Percentiles rank a stretch among this genome's conserved stretches.
phyloP scores from a whole-genome alignment of 768 basidiomycete genomes.

The Auriscalpium microsporum region DNA sequence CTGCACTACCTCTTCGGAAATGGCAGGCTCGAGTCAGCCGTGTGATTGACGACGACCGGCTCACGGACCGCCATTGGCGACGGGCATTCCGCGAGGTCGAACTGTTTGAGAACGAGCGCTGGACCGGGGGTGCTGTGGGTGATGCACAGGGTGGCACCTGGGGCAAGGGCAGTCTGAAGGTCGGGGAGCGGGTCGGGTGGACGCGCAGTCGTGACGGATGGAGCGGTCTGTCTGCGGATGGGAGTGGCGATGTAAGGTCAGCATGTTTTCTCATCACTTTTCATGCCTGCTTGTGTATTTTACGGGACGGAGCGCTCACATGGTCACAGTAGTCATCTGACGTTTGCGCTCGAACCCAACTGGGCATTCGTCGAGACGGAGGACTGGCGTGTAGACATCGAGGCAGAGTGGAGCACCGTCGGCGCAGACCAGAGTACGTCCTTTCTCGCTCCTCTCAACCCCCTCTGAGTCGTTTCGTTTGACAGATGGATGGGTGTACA shows the following conservation, averaged over 20 bases:
- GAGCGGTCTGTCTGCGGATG: conserved; percentile 42
- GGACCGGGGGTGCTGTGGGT: conserved; percentile 20
- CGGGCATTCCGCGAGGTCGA: conserved; percentile 61
- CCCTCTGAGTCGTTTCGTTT: conserved; percentile 12
- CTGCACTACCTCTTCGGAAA: conserved; percentile 11
- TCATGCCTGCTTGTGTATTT: neutral
- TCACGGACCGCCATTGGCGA: conserved; percentile 57
- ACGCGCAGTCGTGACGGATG: conserved; percentile 65
- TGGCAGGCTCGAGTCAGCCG: conserved; percentile 18
- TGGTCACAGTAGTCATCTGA: conserved; percentile 61
- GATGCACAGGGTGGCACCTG: conserved; percentile 21
- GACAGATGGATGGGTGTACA: conserved; percentile 75
- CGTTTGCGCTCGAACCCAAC: conserved; percentile 64
- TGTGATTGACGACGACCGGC: conserved; percentile 54
- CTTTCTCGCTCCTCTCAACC: neutral
- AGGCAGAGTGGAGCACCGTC: conserved; percentile 45
- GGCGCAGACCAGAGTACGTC: conserved; percentile 29
- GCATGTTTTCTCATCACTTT: conserved; percentile 15
- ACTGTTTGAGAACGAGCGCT: conserved; percentile 77
- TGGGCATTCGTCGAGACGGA: conserved; percentile 74
- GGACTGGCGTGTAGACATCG: conserved; percentile 64
- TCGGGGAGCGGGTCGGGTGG: conserved; percentile 54
- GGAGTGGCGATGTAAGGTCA: conserved; percentile 55
- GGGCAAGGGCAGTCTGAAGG: conserved; percentile 30
- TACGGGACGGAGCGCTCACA: conserved; percentile 2